Evolutionary conservation across 768 basidiomycete genomes (phyloP), one percentile per base, ranked within the genome.

Genomic region (Gelatoporia subvermispora): DNA sequence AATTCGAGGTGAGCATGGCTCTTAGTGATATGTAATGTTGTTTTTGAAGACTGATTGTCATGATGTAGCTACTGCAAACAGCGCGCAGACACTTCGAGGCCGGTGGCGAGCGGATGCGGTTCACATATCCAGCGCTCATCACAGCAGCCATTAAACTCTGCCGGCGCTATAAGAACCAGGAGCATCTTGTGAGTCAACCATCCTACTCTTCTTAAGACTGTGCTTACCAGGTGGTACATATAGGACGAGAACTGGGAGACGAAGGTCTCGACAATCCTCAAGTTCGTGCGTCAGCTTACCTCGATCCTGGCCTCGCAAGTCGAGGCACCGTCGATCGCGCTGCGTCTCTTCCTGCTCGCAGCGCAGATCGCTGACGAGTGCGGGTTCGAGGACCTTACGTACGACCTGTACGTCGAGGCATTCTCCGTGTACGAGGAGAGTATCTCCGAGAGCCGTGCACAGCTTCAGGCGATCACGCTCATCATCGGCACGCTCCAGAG

Each of bases 381-480:
- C 50, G 90, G 84, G 0, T 91, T 97, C 57, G 94, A 96, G 67
- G 94, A 98, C 64, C 81, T 98, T 50, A 84, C 92, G 15, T 99
- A 99, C 64, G 95, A 99, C 65, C 84, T 98, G 57, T 97, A 94
- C 60, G 96, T 98, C 13, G 93, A 97, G 65, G 92, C 94, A 0
- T 97, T 99, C 66, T 93, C 86, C 22, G 93, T 98, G 11, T 98
- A 99, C 68, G 96, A 99, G 64, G 96, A 99, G 65, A 86, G 81
- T 59, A 98, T 99, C 43, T 93, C 90, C 39, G 96, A 99, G 63
- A 91, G 88, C 28, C 81, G 95, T 3, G 93, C 93, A 4, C 96
- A 99, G 66, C 71, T 99, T 8, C 92, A 95, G 61, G 94, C 95
- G n/a, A 97, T 99, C 63, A 91, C 93, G 5, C 78, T 94, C 17